A percentile compares a stretch with the other conserved stretches of the same genome.
phyloP scores from a whole-genome alignment of 2,329 filamentous ascomycete genomes.

The Cercospora zeae-maydis region DNA sequence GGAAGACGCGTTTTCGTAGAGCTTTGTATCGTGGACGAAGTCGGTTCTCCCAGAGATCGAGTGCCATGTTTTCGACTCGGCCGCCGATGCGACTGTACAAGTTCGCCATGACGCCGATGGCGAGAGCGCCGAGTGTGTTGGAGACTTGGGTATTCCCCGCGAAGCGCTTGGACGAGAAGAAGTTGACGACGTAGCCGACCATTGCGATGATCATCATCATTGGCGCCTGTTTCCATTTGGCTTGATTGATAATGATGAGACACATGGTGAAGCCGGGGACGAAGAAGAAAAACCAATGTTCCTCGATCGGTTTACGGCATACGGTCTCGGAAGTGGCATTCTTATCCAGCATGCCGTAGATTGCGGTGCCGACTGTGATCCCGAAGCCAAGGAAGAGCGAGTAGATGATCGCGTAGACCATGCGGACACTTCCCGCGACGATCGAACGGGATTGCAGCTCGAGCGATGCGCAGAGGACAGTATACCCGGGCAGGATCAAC shows the following conservation, averaged over 20 bases:
- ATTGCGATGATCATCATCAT: slow-evolving; percentile 72
- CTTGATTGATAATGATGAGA: slow-evolving; percentile 75
- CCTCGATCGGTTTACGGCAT: slow-evolving; percentile 47
- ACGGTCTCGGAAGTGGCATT: slow-evolving; percentile 45
- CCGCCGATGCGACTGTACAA: slow-evolving; percentile 68
- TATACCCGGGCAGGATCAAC: slow-evolving; percentile 51
- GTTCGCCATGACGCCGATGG: slow-evolving; percentile 74
- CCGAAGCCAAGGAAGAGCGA: slow-evolving; percentile 52
- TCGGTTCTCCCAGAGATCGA: slow-evolving; percentile 53
- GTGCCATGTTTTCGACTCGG: slow-evolving; percentile 53
- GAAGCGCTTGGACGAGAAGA: slow-evolving; percentile 65
- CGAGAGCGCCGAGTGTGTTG: slow-evolving; percentile 72
- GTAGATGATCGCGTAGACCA: slow-evolving; percentile 54
- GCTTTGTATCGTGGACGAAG: slow-evolving; percentile 42
- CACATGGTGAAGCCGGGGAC: slow-evolving; percentile 71
- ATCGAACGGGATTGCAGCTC: slow-evolving; percentile 49
- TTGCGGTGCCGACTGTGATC: slow-evolving; percentile 50
- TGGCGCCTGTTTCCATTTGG: slow-evolving; percentile 73
- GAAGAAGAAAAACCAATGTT: slow-evolving; percentile 63
- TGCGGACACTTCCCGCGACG: slow-evolving; percentile 50
- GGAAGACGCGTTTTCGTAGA: slow-evolving; percentile 32
- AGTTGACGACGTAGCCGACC: slow-evolving; percentile 71
- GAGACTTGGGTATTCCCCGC: slow-evolving; percentile 68
- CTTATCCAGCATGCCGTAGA: slow-evolving; percentile 49
- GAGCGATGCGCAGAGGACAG: slow-evolving; percentile 49